phyloP scores from a whole-genome alignment of 202 grass and related monocot genomes.

The Zoysia matrella region DNA sequence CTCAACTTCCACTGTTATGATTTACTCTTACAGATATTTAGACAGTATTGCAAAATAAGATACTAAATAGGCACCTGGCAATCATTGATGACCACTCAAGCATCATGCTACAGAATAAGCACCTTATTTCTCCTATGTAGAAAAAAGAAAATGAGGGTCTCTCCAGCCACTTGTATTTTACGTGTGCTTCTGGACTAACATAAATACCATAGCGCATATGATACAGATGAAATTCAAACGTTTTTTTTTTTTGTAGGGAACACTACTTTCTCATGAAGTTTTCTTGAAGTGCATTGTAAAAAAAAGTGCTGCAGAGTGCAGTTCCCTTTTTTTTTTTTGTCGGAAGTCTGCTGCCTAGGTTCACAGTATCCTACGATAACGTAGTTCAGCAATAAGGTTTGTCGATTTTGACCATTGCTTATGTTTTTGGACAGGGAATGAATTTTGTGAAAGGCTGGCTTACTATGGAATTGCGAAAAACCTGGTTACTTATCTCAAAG shows the following conservation, averaged over 20 bases:
- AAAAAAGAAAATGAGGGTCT: background rate
- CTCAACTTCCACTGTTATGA: background rate
- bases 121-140: background rate
- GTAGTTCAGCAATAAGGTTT: slow-evolving; percentile 15
- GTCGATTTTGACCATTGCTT: slow-evolving; percentile 11
- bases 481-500: slow-evolving; percentile 78
- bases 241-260: background rate
- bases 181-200: background rate
- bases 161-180: background rate
- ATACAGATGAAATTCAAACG: background rate
- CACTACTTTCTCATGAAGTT: background rate
- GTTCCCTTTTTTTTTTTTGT: background rate
- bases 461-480: slow-evolving; percentile 90
- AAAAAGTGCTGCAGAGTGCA: background rate
- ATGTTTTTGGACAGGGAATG: slow-evolving; percentile 65
- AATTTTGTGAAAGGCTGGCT: slow-evolving; percentile 85
- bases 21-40: background rate
- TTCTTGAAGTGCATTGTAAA: background rate
- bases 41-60: background rate
- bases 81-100: background rate
- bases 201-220: background rate
- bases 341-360: background rate
- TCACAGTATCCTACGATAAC: background rate
- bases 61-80: background rate
- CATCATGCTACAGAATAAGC: background rate